Percentiles rank a stretch among this genome's conserved stretches.
These are phyloP conservation scores for Vaccinium darrowii DNA, from an alignment of 148 eudicot genomes.

Conservation along the genomic window DNA sequence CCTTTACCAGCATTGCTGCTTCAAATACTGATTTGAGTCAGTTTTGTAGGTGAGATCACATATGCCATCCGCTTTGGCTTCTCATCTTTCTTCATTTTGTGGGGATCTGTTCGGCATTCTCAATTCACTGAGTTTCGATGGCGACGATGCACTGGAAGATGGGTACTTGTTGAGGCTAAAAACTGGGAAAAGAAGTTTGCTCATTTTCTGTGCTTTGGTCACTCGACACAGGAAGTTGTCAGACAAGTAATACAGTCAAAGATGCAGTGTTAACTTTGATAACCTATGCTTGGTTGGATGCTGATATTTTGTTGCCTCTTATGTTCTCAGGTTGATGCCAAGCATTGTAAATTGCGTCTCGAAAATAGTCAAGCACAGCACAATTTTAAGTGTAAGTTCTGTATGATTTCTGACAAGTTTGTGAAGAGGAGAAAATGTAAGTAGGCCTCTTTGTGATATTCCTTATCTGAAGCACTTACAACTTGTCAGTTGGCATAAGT, in stretches of 20 bases:
- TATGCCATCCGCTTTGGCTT: conserved; percentile 69
- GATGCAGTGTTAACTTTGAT: not conserved
- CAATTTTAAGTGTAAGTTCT: conserved; percentile 51
- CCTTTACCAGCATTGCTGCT: not conserved
- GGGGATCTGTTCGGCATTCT: conserved; percentile 50
- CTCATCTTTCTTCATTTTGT: conserved; percentile 53
- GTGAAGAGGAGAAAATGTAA: not conserved
- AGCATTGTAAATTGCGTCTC: conserved; percentile 50
- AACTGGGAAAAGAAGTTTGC: conserved; percentile 72
- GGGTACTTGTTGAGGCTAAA: conserved; percentile 50
- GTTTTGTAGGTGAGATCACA: conserved; percentile 68
- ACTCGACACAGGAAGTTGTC: conserved; percentile 72
- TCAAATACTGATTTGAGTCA: conserved; percentile 11
- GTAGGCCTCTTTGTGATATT: not conserved
- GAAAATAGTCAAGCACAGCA: conserved; percentile 42
- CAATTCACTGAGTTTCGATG: conserved; percentile 48
- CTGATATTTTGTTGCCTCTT: conserved; percentile 16
- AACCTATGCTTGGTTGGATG: not conserved
- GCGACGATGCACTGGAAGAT: conserved; percentile 35
- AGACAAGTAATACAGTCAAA: conserved; percentile 55
- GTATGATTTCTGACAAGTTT: not conserved
- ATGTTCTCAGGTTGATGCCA: conserved; percentile 68
- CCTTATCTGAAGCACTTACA: not conserved
- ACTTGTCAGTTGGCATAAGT: not conserved
- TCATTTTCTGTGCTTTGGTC: conserved; percentile 60